Evolutionary conservation across 208 protist genomes (phyloP), one percentile per base, ranked within the genome.

Genomic region (Acanthamoeba healyi): DNA sequence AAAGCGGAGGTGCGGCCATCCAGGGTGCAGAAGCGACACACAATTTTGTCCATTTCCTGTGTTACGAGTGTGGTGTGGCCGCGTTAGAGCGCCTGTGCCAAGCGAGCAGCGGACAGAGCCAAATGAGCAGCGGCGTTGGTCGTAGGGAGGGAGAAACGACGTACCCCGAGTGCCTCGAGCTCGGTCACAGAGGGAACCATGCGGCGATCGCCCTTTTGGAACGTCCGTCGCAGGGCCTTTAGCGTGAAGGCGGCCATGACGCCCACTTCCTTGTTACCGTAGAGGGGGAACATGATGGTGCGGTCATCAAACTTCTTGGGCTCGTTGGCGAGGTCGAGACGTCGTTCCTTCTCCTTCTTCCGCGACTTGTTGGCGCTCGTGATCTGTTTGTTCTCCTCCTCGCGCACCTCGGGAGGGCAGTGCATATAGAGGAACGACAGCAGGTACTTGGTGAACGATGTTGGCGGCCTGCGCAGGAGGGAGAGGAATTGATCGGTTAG

Each of bases 151-250:
- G 36, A 34, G 4, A 7, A 36, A 24, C 36, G 24, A 44, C 10
- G 36, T 14, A 77, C 67, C 67, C 19, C 67, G 0, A 77, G 67
- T 5, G 67, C 67, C 26, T 46, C 38, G 67, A 77, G 67, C 22
- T 77, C 67, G 36, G 67, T 77, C 12, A 77, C 67, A 14, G 67
- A 77, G 67, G 67, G 67, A 14, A 77, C 67, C 67, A 77, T 77
- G 15, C 67, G 67, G 15, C 67, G 67, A 36, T 77, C 67, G 67
- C 67, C 67, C 36, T 77, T 77, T 36, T 77, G 67, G 67, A 77
- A 77, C 2, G 67, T 77, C 5, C 67, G 67, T 9, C 67, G 67
- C 26, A 77, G 67, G 6, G 67, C 67, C 22, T 77, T 77, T 14
- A 77, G 32, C 5, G 67, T 29, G 67, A 77, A 77, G 67, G 67